Conservation (phyloP, 345 rosid genomes). For the Syzygium aromaticum region DNA sequence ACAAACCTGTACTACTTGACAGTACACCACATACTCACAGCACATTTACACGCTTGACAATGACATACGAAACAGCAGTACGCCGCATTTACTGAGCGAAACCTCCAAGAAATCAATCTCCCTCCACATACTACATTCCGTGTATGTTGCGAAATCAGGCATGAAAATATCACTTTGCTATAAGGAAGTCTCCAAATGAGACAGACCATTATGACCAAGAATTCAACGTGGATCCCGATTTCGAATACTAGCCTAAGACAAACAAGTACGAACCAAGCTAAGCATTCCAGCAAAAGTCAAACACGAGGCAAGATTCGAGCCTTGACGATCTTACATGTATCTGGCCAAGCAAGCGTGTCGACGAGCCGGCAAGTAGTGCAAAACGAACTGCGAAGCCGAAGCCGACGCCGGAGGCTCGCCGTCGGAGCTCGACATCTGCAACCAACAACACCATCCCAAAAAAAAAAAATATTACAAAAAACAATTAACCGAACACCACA, state of each 20-base stretch:
- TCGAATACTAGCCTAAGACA: not conserved
- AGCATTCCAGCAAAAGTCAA: not conserved
- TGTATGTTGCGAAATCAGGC: not conserved
- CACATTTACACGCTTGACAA: not conserved
- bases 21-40: not conserved
- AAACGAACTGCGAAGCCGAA: slow-evolving; percentile 32
- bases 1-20: not conserved
- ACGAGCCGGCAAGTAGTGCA: slow-evolving; percentile 37
- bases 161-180: not conserved
- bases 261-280: not conserved
- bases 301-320: not conserved
- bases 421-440: slow-evolving; percentile 34
- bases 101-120: not conserved
- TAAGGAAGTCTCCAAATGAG: not conserved
- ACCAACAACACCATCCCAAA: slow-evolving; percentile 1
- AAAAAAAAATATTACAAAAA: not conserved
- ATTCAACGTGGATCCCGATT: not conserved
- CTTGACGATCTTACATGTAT: slow-evolving; percentile 39
- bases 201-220: not conserved
- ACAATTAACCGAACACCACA: not conserved
- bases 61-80: not conserved
- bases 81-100: not conserved
- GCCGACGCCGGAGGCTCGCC: slow-evolving; percentile 16
- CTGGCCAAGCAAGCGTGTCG: slow-evolving; percentile 41
- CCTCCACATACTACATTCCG: not conserved